Base-by-base conservation (phyloP, 345 rosid genomes). In the Anacardium occidentale region DNA sequence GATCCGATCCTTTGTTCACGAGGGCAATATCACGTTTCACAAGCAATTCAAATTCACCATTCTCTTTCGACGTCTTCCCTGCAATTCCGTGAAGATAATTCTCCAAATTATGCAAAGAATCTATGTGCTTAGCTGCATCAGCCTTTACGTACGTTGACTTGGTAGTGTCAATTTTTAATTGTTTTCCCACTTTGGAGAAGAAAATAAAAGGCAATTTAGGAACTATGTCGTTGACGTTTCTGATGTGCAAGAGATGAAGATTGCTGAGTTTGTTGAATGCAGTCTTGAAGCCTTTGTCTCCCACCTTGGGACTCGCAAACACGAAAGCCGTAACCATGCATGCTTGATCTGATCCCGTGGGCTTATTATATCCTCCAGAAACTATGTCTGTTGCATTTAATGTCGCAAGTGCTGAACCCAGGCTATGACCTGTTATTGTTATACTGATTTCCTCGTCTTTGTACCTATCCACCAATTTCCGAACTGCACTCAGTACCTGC, bases 361-460 rank as follows among this genome's bases (percentile, higher is more conserved):
- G 66, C 69, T 76, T 80, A 32, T 78, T 83, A 34, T 59, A 65
- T 52, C 80, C 78, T 69, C 81, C 83, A 21, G 77, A 61, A 24
- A 81, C 76, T 55, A 87, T 78, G 64, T 87, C 91, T 24, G 77
- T 76, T 4, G 89, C 91, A 7, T 80, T 76, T n/a, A 89, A 74
- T 10, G 81, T 79, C 5, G 88, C 85, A 21, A 89, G 76, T 21
- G 89, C 87, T 15, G 80, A 85, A 0, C 93, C 93, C 26, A 89
- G 59, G 82, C 93, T 87, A 77, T 87, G 89, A 0, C 93, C 91
- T 1, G 85, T 74, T 37, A 87, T 17, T 3, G 91, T 87, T 57
- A 87, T 77, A 76, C 87, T 87, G 37, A 81, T 67, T 21, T 87
- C 88, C 63, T 87, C 88, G 2, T 85, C 60, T 57, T 80, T 70